phyloP scores from a whole-genome alignment of 2,329 filamentous ascomycete species.

The Colletotrichum lindemuthianum region DNA sequence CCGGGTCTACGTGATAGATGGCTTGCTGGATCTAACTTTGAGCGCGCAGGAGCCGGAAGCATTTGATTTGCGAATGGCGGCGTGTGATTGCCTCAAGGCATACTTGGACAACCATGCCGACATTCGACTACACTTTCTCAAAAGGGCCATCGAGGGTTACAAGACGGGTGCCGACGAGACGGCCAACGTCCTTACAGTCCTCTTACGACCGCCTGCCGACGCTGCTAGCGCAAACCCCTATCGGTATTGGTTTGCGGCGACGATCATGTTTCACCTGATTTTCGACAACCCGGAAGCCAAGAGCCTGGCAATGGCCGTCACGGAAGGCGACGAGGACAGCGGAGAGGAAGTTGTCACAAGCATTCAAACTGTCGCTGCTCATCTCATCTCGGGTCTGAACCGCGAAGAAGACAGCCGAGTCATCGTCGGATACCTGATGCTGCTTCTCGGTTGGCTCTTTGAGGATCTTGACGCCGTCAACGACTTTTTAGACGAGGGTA shows the following conservation, averaged over 20 bases:
- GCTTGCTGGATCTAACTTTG: constrained; percentile 83
- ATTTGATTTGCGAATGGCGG: constrained; percentile 84
- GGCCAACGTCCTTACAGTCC: constrained; percentile 86
- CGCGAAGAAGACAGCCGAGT: constrained; percentile 81
- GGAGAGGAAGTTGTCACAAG: constrained; percentile 96
- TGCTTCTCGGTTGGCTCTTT: constrained; percentile 89
- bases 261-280: constrained; percentile 86
- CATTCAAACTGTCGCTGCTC: constrained; percentile 87
- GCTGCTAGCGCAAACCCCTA: constrained; percentile 81
- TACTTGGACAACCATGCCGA: constrained; percentile 87
- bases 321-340: constrained; percentile 86
- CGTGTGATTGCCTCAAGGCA: constrained; percentile 90
- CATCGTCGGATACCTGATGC: constrained; percentile 86
- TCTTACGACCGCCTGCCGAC: constrained; percentile 74
- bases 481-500: constrained; percentile 91
- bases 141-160: constrained; percentile 89
- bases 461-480: constrained; percentile 92
- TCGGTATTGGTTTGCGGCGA: constrained; percentile 87
- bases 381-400: constrained; percentile 83
- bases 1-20: constrained; percentile 91
- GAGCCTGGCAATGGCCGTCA: constrained; percentile 79
- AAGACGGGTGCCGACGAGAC: constrained; percentile 80
- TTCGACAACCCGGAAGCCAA: constrained; percentile 85
- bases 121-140: constrained; percentile 86
- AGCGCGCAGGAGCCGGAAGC: constrained; percentile 72